These are phyloP conservation scores for Aureobasidium sp. DNA, from an alignment of 2,329 filamentous ascomycete genomes.

Conservation along the genomic window DNA sequence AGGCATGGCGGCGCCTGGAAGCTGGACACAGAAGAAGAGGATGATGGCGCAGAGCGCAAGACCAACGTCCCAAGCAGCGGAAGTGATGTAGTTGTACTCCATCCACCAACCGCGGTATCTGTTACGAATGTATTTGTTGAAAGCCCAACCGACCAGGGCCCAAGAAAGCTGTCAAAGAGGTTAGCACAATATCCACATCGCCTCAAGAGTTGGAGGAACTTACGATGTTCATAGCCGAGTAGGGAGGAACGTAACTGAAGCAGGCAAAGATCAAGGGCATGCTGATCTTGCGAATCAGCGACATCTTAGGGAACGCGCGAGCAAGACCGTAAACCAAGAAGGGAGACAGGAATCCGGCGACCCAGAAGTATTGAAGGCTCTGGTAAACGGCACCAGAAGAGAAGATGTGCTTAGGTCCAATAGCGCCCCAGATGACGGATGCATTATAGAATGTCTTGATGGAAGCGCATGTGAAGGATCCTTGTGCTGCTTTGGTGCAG, in stretches of 20 bases:
- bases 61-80: slow-evolving; percentile 73
- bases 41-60: slow-evolving; percentile 78
- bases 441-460: slow-evolving; percentile 78
- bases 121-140: slow-evolving; percentile 68
- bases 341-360: slow-evolving; percentile 65
- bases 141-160: slow-evolving; percentile 75
- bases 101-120: slow-evolving; percentile 71
- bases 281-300: slow-evolving; percentile 17
- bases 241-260: slow-evolving; percentile 78
- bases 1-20: slow-evolving; percentile 65
- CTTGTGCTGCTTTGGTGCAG: slow-evolving; percentile 46
- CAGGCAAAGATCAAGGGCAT: slow-evolving; percentile 69
- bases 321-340: slow-evolving; percentile 62
- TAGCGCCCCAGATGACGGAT: slow-evolving; percentile 69
- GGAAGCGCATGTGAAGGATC: not conserved
- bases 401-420: slow-evolving; percentile 12
- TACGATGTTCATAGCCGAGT: slow-evolving; percentile 58
- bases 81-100: slow-evolving; percentile 86
- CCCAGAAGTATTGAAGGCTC: slow-evolving; percentile 72
- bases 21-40: slow-evolving; percentile 78
- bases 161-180: slow-evolving; percentile 44
- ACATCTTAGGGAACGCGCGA: slow-evolving; percentile 16
- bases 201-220: not conserved
- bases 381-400: slow-evolving; percentile 69
- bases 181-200: no score